Evolutionary conservation across 129 eudicot species (phyloP).

Genomic region (Flaveria brownii): DNA sequence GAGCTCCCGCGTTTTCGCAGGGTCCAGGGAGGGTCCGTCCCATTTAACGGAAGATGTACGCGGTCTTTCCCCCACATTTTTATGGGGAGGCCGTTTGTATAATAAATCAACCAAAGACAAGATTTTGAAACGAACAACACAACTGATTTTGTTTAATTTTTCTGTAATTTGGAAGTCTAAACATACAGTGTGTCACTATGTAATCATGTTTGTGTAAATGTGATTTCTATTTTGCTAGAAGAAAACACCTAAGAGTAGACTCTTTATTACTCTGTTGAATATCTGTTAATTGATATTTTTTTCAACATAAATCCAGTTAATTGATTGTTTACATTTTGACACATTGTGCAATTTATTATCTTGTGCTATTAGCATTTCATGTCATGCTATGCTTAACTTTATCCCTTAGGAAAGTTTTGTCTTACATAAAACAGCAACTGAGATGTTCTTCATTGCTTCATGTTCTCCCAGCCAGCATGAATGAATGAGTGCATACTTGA

Average conservation of each 20-base stretch:
- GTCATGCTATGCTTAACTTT: not conserved
- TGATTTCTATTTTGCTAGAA: no score
- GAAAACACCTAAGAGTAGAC: no score
- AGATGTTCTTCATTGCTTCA: not conserved
- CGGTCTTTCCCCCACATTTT: no score
- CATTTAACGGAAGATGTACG: no score
- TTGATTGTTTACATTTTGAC: conserved; percentile 2
- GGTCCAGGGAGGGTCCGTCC: no score
- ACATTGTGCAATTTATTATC: not conserved
- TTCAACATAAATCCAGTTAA: not conserved
- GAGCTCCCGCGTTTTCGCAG: no score
- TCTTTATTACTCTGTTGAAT: no score
- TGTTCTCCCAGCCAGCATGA: conserved; percentile 19
- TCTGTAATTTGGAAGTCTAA: not conserved
- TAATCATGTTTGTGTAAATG: not conserved
- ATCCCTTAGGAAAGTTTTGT: not conserved
- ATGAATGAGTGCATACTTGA: conserved; percentile 24
- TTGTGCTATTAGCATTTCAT: conserved; percentile 5
- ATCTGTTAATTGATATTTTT: no score
- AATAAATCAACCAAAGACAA: conserved; percentile 6
- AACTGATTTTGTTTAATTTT: not conserved
- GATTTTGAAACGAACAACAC: not conserved
- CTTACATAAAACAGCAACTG: not conserved
- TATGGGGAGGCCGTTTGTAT: no score
- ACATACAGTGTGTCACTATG: no score